Percentiles rank a stretch among this genome's conserved stretches.
Evolutionary conservation across 2,329 filamentous ascomycete genomes (phyloP).

Genomic region (Fusarium burgessii): DNA sequence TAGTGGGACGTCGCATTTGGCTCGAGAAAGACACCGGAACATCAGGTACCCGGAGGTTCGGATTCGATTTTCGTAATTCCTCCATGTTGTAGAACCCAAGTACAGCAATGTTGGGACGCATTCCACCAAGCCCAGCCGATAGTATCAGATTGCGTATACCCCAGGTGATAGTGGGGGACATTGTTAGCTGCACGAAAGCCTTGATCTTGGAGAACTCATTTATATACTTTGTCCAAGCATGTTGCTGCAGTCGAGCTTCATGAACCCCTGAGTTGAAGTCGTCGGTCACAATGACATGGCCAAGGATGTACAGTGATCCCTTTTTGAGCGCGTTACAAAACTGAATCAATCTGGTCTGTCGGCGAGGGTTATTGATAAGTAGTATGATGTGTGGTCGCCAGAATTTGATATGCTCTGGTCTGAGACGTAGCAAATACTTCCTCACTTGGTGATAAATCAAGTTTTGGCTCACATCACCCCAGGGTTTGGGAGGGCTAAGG

Average conservation of each 20-base stretch:
- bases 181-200: slow-evolving; percentile 87
- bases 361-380: slow-evolving; percentile 84
- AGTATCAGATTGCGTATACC: slow-evolving; percentile 85
- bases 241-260: slow-evolving; percentile 84
- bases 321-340: slow-evolving; percentile 95
- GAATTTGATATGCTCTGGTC: slow-evolving; percentile 91
- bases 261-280: slow-evolving; percentile 84
- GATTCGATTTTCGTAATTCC: slow-evolving; percentile 73
- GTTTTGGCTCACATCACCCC: slow-evolving; percentile 91
- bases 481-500: slow-evolving; percentile 84
- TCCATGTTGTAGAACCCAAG: slow-evolving; percentile 85
- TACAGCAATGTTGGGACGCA: slow-evolving; percentile 89
- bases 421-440: slow-evolving; percentile 86
- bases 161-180: slow-evolving; percentile 87
- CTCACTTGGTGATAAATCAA: slow-evolving; percentile 88
- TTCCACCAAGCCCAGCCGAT: slow-evolving; percentile 84
- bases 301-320: slow-evolving; percentile 84
- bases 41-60: slow-evolving; percentile 68
- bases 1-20: slow-evolving; percentile 49
- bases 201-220: slow-evolving; percentile 86
- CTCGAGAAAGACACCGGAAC: slow-evolving; percentile 54
- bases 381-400: slow-evolving; percentile 91
- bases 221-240: slow-evolving; percentile 87
- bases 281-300: slow-evolving; percentile 87
- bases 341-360: slow-evolving; percentile 84